Evolutionary conservation across 441 rosid species (phyloP), one percentile per base, ranked within the genome.

Genomic region (Macaranga tanarius): DNA sequence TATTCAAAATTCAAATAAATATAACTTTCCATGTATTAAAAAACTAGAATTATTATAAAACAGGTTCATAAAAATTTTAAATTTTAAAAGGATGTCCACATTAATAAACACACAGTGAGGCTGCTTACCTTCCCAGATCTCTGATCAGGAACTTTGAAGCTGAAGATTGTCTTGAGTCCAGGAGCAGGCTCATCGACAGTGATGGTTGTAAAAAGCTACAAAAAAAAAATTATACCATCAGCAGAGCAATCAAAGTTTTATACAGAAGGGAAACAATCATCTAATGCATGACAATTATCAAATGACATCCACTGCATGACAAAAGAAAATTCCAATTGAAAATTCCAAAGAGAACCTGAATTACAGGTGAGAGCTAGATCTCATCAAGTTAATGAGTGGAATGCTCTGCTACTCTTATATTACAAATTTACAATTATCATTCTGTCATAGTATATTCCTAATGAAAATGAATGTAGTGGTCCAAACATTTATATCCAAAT

Each of bases 121-220:
- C 20, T 25, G 69, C 62, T 65, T 81, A 90, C 99, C 94, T 92
- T 95, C 74, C 96, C 95, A 80, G 98, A 93, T 78, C 89, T 89
- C 87, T 95, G 98, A 78, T 95, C 98, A 70, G 98, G 99, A 34
- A 90, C 80, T 73, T 72, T 84, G 72, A 92, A 90, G 84, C 90
- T 91, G 67, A 93, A 59, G 72, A 95, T 90, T 9, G 94, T 55
- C 92, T 95, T 95, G 48, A 95, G 76, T 51, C 97, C 99, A 55
- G 95, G 98, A 40, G 98, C 86, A 77, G 88, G 88, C 77, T 95
- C 98, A 67, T 95, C 92, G 23, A 86, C 19, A 7, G 98, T 93
- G 65, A 95, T 63, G 80, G 98, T 93, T 22, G 99, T 86, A 23
- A 89, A 73, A 73, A 95, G 81, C 99, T 95, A 65, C 80, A 79